phyloP scores from a whole-genome alignment of 208 protist genomes.

The Zelonia costaricensis region DNA sequence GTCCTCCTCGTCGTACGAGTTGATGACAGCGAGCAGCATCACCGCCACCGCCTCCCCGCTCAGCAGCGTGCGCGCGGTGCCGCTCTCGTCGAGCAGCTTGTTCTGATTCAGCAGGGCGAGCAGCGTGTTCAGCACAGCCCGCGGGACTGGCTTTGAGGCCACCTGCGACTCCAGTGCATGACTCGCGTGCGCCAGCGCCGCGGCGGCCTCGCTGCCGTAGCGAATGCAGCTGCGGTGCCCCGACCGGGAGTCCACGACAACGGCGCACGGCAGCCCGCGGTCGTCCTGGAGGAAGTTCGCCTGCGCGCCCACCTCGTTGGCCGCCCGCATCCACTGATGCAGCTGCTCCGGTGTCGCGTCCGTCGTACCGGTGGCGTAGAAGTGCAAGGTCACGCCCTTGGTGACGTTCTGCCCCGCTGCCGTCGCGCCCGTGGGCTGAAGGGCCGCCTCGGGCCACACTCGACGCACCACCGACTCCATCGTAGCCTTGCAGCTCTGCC shows the following conservation, averaged over 20 bases:
- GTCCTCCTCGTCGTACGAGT: slow-evolving; percentile 35
- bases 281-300: slow-evolving; percentile 41
- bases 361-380: slow-evolving; percentile 21
- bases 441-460: slow-evolving; percentile 29
- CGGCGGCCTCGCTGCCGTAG: slow-evolving; percentile 27
- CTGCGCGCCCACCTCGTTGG: slow-evolving; percentile 19
- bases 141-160: slow-evolving; percentile 12
- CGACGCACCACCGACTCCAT: slow-evolving; percentile 23
- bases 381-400: slow-evolving; percentile 38
- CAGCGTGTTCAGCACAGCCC: slow-evolving; percentile 24
- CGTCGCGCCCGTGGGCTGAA: slow-evolving; percentile 33
- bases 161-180: slow-evolving; percentile 17
- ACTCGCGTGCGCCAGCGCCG: slow-evolving; percentile 17
- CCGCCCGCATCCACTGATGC: slow-evolving; percentile 18
- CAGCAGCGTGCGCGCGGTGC: slow-evolving; percentile 20
- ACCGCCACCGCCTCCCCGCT: slow-evolving; percentile 40
- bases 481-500: slow-evolving; percentile 12
- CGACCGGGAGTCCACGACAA: slow-evolving; percentile 29
- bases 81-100: slow-evolving; percentile 41
- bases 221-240: slow-evolving; percentile 39
- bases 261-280: slow-evolving; percentile 30
- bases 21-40: slow-evolving; percentile 47
- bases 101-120: slow-evolving; percentile 46
- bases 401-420: slow-evolving; percentile 36
- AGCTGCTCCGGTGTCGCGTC: slow-evolving; percentile 9